Evolutionary conservation across 2,329 filamentous ascomycete genomes (phyloP).

Genomic region (Talaromyces sp.): DNA sequence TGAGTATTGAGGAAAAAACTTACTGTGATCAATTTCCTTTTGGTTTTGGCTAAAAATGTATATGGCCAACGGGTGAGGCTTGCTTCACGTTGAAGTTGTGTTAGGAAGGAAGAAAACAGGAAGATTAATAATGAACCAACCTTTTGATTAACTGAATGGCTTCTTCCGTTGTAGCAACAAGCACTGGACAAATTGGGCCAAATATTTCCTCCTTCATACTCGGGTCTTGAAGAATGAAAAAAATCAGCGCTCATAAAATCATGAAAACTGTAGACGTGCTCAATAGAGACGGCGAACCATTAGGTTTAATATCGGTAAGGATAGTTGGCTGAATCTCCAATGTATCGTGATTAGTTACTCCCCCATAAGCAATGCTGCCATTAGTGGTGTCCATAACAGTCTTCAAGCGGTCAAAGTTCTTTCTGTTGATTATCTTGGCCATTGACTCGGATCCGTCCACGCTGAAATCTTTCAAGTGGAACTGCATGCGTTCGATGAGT

Average conservation of each 20-base stretch:
- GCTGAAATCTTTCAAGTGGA: conserved; percentile 31
- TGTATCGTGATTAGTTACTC: conserved; percentile 24
- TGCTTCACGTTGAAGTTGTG: background rate
- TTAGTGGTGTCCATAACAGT: conserved; percentile 31
- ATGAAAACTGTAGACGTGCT: background rate
- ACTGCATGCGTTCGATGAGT: conserved; percentile 31
- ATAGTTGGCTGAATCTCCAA: conserved; percentile 36
- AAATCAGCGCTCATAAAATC: background rate
- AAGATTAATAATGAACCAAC: background rate
- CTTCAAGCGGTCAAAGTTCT: conserved; percentile 40
- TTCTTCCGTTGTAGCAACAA: conserved; percentile 15
- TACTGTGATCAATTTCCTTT: conserved; percentile 30
- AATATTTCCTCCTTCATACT: conserved; percentile 45
- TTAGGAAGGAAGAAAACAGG: background rate
- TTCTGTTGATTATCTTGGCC: conserved; percentile 39
- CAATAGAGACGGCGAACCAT: background rate
- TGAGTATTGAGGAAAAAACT: conserved; percentile 10
- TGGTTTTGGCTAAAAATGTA: conserved; percentile 39
- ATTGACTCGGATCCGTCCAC: conserved; percentile 21
- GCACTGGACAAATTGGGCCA: conserved; percentile 40
- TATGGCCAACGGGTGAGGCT: conserved; percentile 35
- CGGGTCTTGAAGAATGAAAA: conserved; percentile 18
- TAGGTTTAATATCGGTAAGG: conserved; percentile 30
- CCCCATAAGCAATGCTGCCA: conserved; percentile 36
- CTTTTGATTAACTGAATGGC: background rate